These are phyloP conservation scores for Neofusicoccum umdonicola DNA, from an alignment of 2,329 filamentous ascomycete genomes.

Conservation along the genomic window DNA sequence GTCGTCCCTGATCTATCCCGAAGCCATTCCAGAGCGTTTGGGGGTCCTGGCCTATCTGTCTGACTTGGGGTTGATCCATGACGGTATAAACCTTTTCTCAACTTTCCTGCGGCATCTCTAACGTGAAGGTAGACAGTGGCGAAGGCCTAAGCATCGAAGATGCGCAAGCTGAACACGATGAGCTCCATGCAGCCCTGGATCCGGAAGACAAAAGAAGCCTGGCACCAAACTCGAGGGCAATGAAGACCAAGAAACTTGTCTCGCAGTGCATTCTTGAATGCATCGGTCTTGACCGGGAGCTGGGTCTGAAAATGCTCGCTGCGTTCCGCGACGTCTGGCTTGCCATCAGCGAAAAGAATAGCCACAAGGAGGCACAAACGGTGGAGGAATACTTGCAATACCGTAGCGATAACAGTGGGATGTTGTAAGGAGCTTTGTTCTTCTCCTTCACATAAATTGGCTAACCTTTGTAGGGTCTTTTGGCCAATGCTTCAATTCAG, in stretches of 20 bases:
- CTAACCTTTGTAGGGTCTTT: neutral
- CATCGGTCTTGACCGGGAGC: neutral
- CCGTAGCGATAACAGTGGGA: neutral
- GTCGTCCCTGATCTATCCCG: neutral
- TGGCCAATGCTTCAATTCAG: constrained; percentile 4
- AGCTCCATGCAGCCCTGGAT: neutral
- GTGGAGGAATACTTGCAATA: neutral
- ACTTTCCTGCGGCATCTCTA: neutral
- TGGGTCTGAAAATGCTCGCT: neutral
- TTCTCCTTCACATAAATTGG: neutral
- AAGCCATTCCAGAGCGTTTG: neutral
- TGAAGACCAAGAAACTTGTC: constrained; percentile 1
- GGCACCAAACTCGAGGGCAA: neutral
- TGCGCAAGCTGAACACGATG: neutral
- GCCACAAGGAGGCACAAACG: neutral
- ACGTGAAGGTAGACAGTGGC: neutral
- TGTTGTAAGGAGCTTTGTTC: neutral
- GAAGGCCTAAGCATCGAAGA: neutral
- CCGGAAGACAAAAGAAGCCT: neutral
- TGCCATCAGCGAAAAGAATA: neutral
- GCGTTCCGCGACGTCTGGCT: neutral
- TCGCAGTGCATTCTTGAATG: constrained; percentile 1
- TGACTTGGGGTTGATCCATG: neutral
- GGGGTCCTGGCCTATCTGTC: neutral
- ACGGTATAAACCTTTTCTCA: neutral